Base-by-base conservation (phyloP, 2,329 filamentous ascomycete species). In the Botrytis tulipae region DNA sequence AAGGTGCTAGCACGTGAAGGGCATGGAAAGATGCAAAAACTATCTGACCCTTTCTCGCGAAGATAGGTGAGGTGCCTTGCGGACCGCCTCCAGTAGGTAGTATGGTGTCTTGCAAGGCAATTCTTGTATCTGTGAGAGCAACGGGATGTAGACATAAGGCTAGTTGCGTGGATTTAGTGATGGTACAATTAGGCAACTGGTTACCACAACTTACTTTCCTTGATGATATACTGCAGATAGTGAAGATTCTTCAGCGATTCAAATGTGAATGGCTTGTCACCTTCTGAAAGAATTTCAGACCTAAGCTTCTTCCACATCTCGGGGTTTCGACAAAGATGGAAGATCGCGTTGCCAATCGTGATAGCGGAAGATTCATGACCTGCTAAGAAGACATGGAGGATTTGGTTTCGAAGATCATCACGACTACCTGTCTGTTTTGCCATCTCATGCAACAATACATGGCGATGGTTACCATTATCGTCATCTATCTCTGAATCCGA, bases 61-160 rank as follows among this genome's bases (percentile, higher is more conserved):
- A 51, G 40, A 66, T 66, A 32, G 63, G 63, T 10, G 42, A 66
- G 18, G 40, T 48, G n/a, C 63, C 42, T 22, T 37, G 14, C 7
- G 42, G 40, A 5, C 63, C 42, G 14, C 63, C n/a, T 40, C 63
- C n/a, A 14, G 29, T 66, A 7, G 63, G 63, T 4, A 66, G 40
- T n/a, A 66, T 66, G 14, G 42, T 44, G 29, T 66, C 63, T 48
- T 66, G 40, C 20, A 44, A 66, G 18, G 63, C 63, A 40, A 66
- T 66, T 51, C 63, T 7, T 29, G 63, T n/a, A 29, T 35, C 18
- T 12, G 63, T 66, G 29, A 25, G n/a, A 42, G 42, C 63, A 14
- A 66, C 63, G 20, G 63, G 42, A 25, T 29, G 42, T n/a, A 66
- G 42, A 20, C 29, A 12, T 37, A 66, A 48, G 1, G 42, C 63